These are phyloP conservation scores for Neurospora sp. DNA, from an alignment of 495 filamentous ascomycete species.

Conservation along the genomic window DNA sequence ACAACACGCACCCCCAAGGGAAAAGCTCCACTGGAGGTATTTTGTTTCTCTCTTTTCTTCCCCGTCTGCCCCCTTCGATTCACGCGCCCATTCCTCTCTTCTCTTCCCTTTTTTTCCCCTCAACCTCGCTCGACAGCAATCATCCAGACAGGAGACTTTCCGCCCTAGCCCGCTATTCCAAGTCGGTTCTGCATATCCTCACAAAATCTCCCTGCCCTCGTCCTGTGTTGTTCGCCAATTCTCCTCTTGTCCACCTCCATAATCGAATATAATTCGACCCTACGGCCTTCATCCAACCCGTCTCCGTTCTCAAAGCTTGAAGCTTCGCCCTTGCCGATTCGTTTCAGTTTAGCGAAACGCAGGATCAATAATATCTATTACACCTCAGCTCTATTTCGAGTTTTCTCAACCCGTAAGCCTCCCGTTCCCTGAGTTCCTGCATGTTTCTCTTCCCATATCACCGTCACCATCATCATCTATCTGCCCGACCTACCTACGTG, in stretches of 20 bases:
- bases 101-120: constrained; percentile 11
- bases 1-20: not conserved
- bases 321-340: not conserved
- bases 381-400: not conserved
- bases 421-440: not conserved
- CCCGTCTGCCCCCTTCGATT: not conserved
- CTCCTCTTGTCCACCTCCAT: not conserved
- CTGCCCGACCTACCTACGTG: not conserved
- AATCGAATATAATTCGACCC: not conserved
- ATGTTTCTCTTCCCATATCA: not conserved
- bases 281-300: not conserved
- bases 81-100: not conserved
- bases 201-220: constrained; percentile 6
- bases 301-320: not conserved
- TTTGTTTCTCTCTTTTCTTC: constrained; percentile 6
- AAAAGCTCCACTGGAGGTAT: not conserved
- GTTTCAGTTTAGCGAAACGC: not conserved
- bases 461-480: not conserved
- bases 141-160: constrained; percentile 14
- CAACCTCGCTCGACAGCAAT: constrained; percentile 25
- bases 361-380: not conserved
- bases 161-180: constrained; percentile 4
- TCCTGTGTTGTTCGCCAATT: constrained; percentile 24
- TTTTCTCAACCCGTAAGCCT: not conserved
- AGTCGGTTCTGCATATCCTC: constrained; percentile 10